Evolutionary conservation across 805 yeast species (phyloP).

Genomic region (Candida ovalis): DNA sequence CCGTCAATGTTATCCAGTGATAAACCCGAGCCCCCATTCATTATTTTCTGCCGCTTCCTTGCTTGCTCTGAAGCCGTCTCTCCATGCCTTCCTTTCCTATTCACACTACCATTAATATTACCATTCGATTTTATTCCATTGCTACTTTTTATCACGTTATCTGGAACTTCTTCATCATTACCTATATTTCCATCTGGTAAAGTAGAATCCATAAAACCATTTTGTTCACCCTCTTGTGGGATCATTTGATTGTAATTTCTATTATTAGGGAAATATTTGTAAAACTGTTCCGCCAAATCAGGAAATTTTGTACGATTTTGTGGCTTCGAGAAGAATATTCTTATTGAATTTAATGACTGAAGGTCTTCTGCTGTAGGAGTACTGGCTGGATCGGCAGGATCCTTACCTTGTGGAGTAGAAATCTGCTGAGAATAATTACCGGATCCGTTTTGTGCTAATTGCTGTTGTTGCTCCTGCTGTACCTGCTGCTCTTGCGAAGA

Average conservation of each 20-base stretch:
- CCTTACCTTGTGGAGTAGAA: not conserved
- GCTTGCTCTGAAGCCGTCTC: slow-evolving; percentile 7
- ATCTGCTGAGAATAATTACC: not conserved
- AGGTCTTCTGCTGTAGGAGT: slow-evolving; percentile 10
- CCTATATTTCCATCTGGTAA: not conserved
- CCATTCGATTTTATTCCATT: not conserved
- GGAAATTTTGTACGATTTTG: slow-evolving; percentile 16
- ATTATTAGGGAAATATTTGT: slow-evolving; percentile 10
- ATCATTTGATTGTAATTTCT: not conserved
- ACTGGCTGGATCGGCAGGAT: not conserved
- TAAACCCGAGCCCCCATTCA: not conserved
- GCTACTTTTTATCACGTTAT: not conserved
- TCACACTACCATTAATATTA: slow-evolving; percentile 9
- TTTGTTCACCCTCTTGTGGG: not conserved
- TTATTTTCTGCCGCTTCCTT: slow-evolving; percentile 8
- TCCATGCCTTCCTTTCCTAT: slow-evolving; percentile 6
- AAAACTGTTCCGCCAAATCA: slow-evolving; percentile 17
- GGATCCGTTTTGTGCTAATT: not conserved
- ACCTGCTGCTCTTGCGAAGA: not conserved
- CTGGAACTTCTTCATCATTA: not conserved
- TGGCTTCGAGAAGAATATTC: slow-evolving; percentile 11
- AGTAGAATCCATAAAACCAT: not conserved
- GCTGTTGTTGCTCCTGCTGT: slow-evolving; percentile 5
- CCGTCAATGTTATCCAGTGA: slow-evolving; percentile 6
- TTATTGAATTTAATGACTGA: slow-evolving; percentile 11